phyloP scores from a whole-genome alignment of 768 basidiomycete species.

The Calocybe gangraenosa region DNA sequence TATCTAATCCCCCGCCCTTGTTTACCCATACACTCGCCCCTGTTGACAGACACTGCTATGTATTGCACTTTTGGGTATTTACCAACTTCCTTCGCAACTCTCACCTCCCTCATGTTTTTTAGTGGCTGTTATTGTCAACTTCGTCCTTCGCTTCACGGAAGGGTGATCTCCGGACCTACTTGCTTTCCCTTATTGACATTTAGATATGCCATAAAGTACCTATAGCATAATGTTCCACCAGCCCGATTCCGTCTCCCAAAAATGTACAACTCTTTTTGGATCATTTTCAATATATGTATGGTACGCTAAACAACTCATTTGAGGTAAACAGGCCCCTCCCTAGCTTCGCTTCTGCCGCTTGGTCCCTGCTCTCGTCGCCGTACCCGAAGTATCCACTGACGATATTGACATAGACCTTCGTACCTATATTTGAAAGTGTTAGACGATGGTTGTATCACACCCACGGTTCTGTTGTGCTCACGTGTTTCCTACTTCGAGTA shows the following conservation, averaged over 20 bases:
- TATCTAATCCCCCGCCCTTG: neutral
- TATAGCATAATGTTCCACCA: too few species aligned
- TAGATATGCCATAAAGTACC: too few species aligned
- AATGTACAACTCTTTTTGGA: too few species aligned
- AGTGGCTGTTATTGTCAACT: slow-evolving; percentile 86
- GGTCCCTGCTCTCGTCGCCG: slow-evolving; percentile 42
- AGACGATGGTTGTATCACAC: neutral
- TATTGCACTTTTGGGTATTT: slow-evolving; percentile 69
- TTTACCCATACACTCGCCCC: neutral
- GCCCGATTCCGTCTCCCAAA: too few species aligned
- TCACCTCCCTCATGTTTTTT: slow-evolving; percentile 6
- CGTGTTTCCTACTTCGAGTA: slow-evolving; percentile 57
- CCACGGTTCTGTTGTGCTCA: slow-evolving; percentile 24
- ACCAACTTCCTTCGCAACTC: slow-evolving; percentile 14
- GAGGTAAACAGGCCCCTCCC: neutral
- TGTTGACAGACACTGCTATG: slow-evolving; percentile 71
- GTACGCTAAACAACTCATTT: too few species aligned
- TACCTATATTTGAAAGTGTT: slow-evolving; percentile 29
- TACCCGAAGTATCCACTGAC: slow-evolving; percentile 66
- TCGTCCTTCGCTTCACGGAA: slow-evolving; percentile 73
- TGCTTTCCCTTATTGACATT: too few species aligned
- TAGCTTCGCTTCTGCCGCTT: slow-evolving; percentile 57
- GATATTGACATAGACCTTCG: slow-evolving; percentile 72
- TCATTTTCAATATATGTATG: too few species aligned
- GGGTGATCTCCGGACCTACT: slow-evolving; percentile 13